A percentile compares a stretch with the other conserved stretches of the same genome.
phyloP scores from a whole-genome alignment of 192 early-diverging fungal genomes.

The Phlyctochytrium bullatum region DNA sequence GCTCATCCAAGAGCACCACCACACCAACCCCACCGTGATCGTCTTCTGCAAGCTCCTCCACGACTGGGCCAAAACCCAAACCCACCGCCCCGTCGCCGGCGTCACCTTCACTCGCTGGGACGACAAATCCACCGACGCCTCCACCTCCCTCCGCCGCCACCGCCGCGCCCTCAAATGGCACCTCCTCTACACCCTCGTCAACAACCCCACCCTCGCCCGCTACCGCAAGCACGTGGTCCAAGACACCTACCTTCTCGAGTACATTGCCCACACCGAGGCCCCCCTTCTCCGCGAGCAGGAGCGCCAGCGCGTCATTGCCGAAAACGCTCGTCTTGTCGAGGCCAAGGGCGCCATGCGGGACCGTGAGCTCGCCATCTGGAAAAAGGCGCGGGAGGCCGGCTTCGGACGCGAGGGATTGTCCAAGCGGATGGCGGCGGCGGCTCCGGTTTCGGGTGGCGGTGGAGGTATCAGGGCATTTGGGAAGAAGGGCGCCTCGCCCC shows the following conservation, averaged over 20 bases:
- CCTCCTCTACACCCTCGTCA: constrained; percentile 8
- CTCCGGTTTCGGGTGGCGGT: too few relatives aligned
- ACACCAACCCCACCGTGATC: constrained; percentile 8
- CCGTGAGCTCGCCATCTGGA: not conserved
- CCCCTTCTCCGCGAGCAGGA: constrained; percentile 2
- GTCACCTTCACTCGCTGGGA: not conserved
- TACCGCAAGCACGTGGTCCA: constrained; percentile 16
- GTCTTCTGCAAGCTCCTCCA: constrained; percentile 5
- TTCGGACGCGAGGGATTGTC: too few relatives aligned
- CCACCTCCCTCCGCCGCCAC: not conserved
- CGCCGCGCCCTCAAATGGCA: constrained; percentile 5
- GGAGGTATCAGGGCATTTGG: too few relatives aligned
- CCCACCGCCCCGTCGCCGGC: not conserved
- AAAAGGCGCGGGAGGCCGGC: not conserved
- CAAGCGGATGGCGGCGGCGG: too few relatives aligned
- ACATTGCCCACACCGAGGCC: not conserved
- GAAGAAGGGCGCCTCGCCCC: too few relatives aligned
- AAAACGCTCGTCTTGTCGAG: not conserved
- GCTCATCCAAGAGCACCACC: constrained; percentile 14
- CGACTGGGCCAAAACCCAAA: not conserved
- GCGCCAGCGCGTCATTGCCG: too few relatives aligned
- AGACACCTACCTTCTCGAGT: constrained; percentile 11
- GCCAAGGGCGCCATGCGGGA: not conserved
- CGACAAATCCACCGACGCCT: not conserved
- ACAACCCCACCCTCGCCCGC: constrained; percentile 7